phyloP scores from a whole-genome alignment of 352 stramenopile genomes.

The Pseudoperonospora humuli region DNA sequence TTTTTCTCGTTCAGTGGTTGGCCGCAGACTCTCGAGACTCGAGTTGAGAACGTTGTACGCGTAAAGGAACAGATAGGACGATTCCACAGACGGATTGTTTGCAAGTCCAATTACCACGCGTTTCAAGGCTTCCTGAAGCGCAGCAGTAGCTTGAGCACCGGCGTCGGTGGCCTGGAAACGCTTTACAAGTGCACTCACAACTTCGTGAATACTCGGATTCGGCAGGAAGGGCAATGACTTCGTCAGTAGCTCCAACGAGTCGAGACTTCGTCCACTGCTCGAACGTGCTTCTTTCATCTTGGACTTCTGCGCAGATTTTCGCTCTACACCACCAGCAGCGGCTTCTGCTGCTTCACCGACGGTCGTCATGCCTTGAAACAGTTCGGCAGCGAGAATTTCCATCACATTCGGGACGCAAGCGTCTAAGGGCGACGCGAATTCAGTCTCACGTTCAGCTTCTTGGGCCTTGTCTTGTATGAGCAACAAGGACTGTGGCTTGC shows the following conservation, averaged over 20 bases:
- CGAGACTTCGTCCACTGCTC: conserved; percentile 51
- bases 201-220: conserved; percentile 68
- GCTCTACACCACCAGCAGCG: conserved; percentile 26
- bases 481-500: conserved; percentile 19
- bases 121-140: conserved; percentile 71
- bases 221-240: conserved; percentile 82
- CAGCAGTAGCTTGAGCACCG: conserved; percentile 40
- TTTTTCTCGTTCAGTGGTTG: conserved; percentile 57
- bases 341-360: conserved; percentile 27
- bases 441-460: conserved; percentile 17
- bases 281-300: conserved; percentile 86
- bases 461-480: conserved; percentile 16
- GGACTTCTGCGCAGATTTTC: conserved; percentile 59
- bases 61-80: conserved; percentile 82
- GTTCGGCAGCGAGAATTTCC: conserved; percentile 68
- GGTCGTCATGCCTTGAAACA: conserved; percentile 63
- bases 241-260: conserved; percentile 74
- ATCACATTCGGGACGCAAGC: conserved; percentile 74
- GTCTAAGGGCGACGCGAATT: conserved; percentile 63
- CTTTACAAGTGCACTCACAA: conserved; percentile 66
- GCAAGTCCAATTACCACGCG: conserved; percentile 66
- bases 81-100: conserved; percentile 79
- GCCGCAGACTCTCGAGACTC: conserved; percentile 64
- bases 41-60: conserved; percentile 77
- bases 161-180: conserved; percentile 61